Evolutionary conservation across 441 rosid species (phyloP).

Genomic region (Syzygium syzygioides): DNA sequence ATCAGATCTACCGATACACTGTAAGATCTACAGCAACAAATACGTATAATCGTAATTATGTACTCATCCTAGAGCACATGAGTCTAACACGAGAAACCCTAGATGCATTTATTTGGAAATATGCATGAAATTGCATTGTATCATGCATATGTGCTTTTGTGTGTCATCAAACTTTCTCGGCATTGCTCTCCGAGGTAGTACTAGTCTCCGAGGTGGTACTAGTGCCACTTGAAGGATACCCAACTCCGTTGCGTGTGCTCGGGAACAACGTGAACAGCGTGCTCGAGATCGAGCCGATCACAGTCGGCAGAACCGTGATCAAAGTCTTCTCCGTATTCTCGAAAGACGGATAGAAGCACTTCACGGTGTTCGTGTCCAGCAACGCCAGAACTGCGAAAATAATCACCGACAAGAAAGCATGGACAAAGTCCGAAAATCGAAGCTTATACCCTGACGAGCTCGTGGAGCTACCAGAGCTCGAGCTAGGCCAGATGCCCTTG

Average conservation of each 20-base stretch:
- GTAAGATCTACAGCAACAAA: not conserved
- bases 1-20: not conserved
- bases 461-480: slow-evolving; percentile 11
- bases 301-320: slow-evolving; percentile 73
- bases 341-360: slow-evolving; percentile 63
- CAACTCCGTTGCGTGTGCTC: slow-evolving; percentile 74
- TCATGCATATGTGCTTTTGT: not conserved
- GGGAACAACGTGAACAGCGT: slow-evolving; percentile 58
- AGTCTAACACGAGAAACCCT: not conserved
- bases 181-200: not conserved
- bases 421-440: slow-evolving; percentile 58
- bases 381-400: slow-evolving; percentile 58
- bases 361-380: slow-evolving; percentile 58
- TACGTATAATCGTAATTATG: not conserved
- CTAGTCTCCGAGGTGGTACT: not conserved
- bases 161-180: not conserved
- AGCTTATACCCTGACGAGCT: slow-evolving; percentile 45
- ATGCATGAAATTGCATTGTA: not conserved
- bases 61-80: not conserved
- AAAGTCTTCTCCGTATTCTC: slow-evolving; percentile 39
- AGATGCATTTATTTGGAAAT: not conserved
- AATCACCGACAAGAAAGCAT: slow-evolving; percentile 43
- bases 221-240: slow-evolving; percentile 44
- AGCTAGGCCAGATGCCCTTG: slow-evolving; percentile 55
- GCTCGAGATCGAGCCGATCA: slow-evolving; percentile 55